These are phyloP conservation scores for Podaxis rugospora DNA, from an alignment of 768 basidiomycete species.

Conservation along the genomic window DNA sequence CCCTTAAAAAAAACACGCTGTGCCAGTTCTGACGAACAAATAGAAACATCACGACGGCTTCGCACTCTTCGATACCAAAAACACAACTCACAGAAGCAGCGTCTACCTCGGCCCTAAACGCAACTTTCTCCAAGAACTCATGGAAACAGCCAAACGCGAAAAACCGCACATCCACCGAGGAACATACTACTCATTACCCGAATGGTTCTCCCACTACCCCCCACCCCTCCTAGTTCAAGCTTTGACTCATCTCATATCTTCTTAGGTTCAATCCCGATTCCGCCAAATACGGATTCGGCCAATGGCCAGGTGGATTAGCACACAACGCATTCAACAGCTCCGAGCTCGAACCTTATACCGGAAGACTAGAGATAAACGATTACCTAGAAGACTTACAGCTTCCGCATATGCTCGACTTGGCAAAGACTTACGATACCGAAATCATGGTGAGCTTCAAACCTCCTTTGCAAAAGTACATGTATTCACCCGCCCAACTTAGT, in stretches of 20 bases:
- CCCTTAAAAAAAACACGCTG: too few species aligned
- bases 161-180: conserved; percentile 51
- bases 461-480: background rate
- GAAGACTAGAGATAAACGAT: conserved; percentile 42
- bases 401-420: conserved; percentile 48
- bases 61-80: conserved; percentile 48
- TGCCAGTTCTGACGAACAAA: too few species aligned
- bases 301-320: conserved; percentile 53
- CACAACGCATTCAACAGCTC: conserved; percentile 44
- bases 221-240: too few species aligned
- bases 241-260: background rate
- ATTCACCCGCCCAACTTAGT: conserved; percentile 21
- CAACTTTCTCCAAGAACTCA: conserved; percentile 47
- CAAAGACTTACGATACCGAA: conserved; percentile 42
- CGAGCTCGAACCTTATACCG: conserved; percentile 51
- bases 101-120: conserved; percentile 45
- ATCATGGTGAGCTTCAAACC: conserved; percentile 39
- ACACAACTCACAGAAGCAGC: conserved; percentile 47
- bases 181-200: conserved; percentile 54
- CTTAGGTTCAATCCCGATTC: conserved; percentile 52
- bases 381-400: conserved; percentile 47
- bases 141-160: conserved; percentile 43
- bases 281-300: conserved; percentile 41
- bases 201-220: conserved; percentile 32
- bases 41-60: conserved; percentile 65